phyloP scores from a whole-genome alignment of 306 rosid species.

The Carpinus viminea region DNA sequence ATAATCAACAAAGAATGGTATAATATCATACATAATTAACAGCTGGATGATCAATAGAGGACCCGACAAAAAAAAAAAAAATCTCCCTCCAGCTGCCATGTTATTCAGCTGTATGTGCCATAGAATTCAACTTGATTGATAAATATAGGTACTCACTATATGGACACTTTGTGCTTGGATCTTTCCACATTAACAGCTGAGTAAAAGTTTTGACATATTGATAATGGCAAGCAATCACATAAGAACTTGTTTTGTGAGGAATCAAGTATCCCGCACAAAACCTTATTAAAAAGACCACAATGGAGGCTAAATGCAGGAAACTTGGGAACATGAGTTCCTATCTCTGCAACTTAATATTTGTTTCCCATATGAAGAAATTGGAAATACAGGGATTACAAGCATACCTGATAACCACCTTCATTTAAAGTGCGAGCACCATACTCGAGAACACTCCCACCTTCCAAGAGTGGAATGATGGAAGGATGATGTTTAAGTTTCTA shows the following conservation, averaged over 20 bases:
- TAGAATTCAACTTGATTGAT: slow-evolving; percentile 17
- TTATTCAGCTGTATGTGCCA: slow-evolving; percentile 7
- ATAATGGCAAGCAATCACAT: slow-evolving; percentile 22
- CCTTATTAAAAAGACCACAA: slow-evolving; percentile 10
- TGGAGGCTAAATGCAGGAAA: slow-evolving; percentile 17
- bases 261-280: slow-evolving; percentile 2
- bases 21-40: not conserved
- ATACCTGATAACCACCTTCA: slow-evolving; percentile 97
- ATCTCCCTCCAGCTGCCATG: slow-evolving; percentile 4
- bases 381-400: slow-evolving; percentile 12
- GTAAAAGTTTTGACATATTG: slow-evolving; percentile 16
- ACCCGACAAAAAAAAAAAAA: slow-evolving; percentile 1
- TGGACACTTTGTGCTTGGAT: slow-evolving; percentile 14
- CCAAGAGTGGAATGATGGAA: slow-evolving; percentile 70
- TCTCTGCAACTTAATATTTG: slow-evolving; percentile 12
- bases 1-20: slow-evolving; percentile 17
- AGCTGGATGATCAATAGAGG: not conserved
- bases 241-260: slow-evolving; percentile 17
- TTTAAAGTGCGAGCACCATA: slow-evolving; percentile 96
- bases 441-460: slow-evolving; percentile 88
- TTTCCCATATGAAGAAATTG: slow-evolving; percentile 7
- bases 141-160: not conserved
- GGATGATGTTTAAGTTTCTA: slow-evolving; percentile 93
- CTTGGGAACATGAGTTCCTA: slow-evolving; percentile 9
- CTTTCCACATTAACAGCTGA: slow-evolving; percentile 10